Percentiles rank a stretch among this genome's conserved stretches.
Evolutionary conservation across 495 filamentous ascomycete species (phyloP).

Genomic region (Penicillium desertorum): DNA sequence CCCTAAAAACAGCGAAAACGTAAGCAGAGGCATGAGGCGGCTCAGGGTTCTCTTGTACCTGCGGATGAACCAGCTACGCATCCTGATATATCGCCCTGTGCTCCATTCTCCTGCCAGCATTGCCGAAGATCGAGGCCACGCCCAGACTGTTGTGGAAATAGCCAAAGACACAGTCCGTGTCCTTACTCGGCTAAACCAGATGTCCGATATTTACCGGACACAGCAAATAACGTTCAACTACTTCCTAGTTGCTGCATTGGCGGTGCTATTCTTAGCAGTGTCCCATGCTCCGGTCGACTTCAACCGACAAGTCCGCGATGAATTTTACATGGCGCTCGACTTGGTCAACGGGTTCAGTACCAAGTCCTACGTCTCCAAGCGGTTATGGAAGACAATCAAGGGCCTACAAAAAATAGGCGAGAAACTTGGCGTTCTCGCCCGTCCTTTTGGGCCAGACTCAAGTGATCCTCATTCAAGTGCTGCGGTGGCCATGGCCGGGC

Average conservation of each 20-base stretch:
- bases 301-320: constrained; percentile 68
- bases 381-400: constrained; percentile 79
- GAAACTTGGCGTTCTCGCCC: constrained; percentile 66
- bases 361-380: constrained; percentile 74
- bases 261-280: constrained; percentile 79
- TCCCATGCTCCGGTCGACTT: constrained; percentile 79
- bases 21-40: constrained; percentile 49
- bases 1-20: constrained; percentile 41
- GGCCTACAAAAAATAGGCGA: constrained; percentile 78
- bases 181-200: constrained; percentile 71
- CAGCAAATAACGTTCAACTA: constrained; percentile 85
- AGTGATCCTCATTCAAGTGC: constrained; percentile 63
- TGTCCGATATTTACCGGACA: constrained; percentile 75
- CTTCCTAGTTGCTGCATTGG: constrained; percentile 77
- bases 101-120: constrained; percentile 76
- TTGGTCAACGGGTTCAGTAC: constrained; percentile 76
- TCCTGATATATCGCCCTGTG: constrained; percentile 77
- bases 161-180: constrained; percentile 79
- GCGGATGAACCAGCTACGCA: constrained; percentile 79
- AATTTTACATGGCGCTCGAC: constrained; percentile 85
- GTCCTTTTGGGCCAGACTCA: constrained; percentile 40
- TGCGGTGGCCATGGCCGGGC: constrained; percentile 70
- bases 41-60: constrained; percentile 60
- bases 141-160: constrained; percentile 69
- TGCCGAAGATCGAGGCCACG: constrained; percentile 63